Evolutionary conservation across 208 protist species (phyloP), one percentile per base, ranked within the genome.

Genomic region (Trypanosoma scelopori): DNA sequence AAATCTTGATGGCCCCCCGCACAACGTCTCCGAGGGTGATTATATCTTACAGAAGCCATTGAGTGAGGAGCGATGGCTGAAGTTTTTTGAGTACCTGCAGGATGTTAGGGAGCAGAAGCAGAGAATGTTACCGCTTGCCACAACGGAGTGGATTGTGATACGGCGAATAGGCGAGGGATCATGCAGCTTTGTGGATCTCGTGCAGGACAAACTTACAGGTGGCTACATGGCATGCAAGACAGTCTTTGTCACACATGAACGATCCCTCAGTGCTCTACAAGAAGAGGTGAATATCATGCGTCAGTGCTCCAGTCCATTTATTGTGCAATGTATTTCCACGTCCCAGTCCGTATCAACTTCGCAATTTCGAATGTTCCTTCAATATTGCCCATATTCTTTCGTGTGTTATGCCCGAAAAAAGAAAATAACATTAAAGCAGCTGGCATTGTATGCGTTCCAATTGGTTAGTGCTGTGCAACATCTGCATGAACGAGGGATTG

Each of bases 241-340:
- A 35, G 68, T 82, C 11, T 65, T 57, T 46, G n/a, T 82, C 3
- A 55, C 51, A 1, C 18, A 47, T 43, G 56, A 53, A 18, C 55
- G 63, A 9, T 51, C 59, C 28, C 55, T 69, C 2, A 50, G 50
- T 16, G 18, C 28, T 7, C 18, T 68, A 18, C 45, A 51, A 15
- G 61, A 50, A 23, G 77, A 79, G 55, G 80, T 89, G 56, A 72
- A 85, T 43, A 75, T 76, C 43, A 81, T 92, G 56, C 69, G 76
- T 25, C 25, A 71, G 7, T 71, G 55, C 23, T 49, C 53, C 28
- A 71, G 75, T 61, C 71, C 78, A 32, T 70, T 79, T 52, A 82
- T 92, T 22, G 51, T 92, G 5, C 15, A 77, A 6, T 92, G 80
- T 59, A 53, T 79, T 18, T 67, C 67, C 23, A 69, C 65, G 52